phyloP scores from a whole-genome alignment of 2,329 filamentous ascomycete species.

The Aspergillus sp. region DNA sequence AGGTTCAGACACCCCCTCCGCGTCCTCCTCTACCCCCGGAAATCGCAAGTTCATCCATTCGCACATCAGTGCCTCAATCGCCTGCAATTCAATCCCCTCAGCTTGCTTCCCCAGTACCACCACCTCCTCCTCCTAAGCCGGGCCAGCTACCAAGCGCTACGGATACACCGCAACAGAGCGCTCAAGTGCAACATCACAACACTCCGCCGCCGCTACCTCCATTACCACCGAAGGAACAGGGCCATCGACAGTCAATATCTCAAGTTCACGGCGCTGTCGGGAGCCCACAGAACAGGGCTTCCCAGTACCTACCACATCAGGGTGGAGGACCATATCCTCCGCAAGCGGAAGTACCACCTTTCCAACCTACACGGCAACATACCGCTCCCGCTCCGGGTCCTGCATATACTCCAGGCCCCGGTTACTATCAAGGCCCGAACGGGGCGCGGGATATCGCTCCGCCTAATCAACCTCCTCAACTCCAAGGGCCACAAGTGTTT shows the following conservation, averaged over 20 bases:
- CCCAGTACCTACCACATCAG: conserved; percentile 32
- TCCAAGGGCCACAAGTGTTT: conserved; percentile 21
- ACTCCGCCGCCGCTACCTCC: conserved; percentile 39
- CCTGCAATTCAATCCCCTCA: conserved; percentile 13
- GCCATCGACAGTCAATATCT: conserved; percentile 16
- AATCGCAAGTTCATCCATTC: conserved; percentile 44
- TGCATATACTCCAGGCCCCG: conserved; percentile 18
- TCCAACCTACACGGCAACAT: conserved; percentile 15
- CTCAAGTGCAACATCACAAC: conserved; percentile 26
- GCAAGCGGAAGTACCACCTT: conserved; percentile 2
- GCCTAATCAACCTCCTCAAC: conserved; percentile 21
- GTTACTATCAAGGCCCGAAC: conserved; percentile 14
- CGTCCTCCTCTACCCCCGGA: conserved; percentile 72
- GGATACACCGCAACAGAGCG: conserved; percentile 14
- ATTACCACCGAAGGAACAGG: conserved; percentile 36
- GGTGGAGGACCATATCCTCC: conserved; percentile 7
- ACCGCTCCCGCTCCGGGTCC: conserved; percentile 15
- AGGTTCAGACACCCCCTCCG: conserved; percentile 58
- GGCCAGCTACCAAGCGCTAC: conserved; percentile 22
- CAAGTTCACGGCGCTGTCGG: conserved; percentile 12
- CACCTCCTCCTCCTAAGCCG: conserved; percentile 40
- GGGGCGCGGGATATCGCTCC: conserved; percentile 15
- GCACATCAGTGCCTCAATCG: conserved; percentile 31
- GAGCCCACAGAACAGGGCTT: conserved; percentile 12
- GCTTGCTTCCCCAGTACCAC: conserved; percentile 24